Conservation (phyloP, 2,329 filamentous ascomycete genomes). For the Penicillium concentricum region DNA sequence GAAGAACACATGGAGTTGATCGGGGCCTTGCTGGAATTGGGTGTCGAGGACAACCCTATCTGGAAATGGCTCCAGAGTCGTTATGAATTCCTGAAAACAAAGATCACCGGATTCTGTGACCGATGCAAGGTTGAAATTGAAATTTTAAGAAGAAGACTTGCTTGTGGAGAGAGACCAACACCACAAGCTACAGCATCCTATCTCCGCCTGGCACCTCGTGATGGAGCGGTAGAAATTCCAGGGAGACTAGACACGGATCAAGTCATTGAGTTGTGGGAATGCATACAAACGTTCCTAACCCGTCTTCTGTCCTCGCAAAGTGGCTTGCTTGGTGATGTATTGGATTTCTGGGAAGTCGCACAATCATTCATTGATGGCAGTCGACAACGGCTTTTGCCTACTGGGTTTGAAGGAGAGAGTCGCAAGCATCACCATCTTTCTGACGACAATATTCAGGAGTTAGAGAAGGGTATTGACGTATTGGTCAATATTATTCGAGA, state of each 20-base stretch:
- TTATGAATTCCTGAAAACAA: conserved; percentile 84
- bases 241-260: conserved; percentile 73
- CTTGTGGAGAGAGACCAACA: conserved; percentile 69
- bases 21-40: conserved; percentile 81
- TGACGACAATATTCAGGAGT: conserved; percentile 64
- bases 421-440: conserved; percentile 77
- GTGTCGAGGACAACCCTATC: conserved; percentile 93
- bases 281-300: conserved; percentile 71
- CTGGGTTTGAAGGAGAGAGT: conserved; percentile 79
- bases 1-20: conserved; percentile 95
- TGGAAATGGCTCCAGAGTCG: conserved; percentile 92
- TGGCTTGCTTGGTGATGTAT: conserved; percentile 81
- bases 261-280: conserved; percentile 90
- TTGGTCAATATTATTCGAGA: conserved; percentile 81
- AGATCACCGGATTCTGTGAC: conserved; percentile 76
- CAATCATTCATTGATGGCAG: conserved; percentile 86
- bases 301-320: conserved; percentile 70
- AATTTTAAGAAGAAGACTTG: conserved; percentile 77
- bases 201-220: conserved; percentile 70
- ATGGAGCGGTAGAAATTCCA: conserved; percentile 60
- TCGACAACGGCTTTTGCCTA: conserved; percentile 74
- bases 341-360: conserved; percentile 92
- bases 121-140: conserved; percentile 91
- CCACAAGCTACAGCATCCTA: conserved; percentile 70
- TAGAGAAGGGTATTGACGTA: conserved; percentile 76